phyloP scores from a whole-genome alignment of 352 stramenopile genomes.

The Phytopythium vexans region DNA sequence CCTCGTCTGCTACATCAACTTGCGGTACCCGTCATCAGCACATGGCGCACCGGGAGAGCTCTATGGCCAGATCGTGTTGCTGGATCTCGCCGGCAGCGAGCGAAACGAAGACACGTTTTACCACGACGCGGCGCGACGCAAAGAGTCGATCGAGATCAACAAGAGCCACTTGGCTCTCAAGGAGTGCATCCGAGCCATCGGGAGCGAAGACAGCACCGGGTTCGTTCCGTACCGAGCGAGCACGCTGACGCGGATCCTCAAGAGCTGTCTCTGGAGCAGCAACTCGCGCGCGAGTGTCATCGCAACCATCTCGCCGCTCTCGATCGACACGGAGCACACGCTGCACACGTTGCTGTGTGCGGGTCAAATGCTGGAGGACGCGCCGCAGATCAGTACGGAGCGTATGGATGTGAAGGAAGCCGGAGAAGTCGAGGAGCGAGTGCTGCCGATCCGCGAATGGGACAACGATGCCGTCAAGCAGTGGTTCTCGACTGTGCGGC shows the following conservation, averaged over 20 bases:
- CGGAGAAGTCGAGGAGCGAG: constrained; percentile 25
- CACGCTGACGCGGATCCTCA: constrained; percentile 73
- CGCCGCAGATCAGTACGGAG: constrained; percentile 46
- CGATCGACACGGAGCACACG: constrained; percentile 74
- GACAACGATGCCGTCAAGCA: constrained; percentile 42
- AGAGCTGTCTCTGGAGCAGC: constrained; percentile 61
- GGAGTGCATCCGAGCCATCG: constrained; percentile 75
- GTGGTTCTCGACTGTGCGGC: constrained; percentile 50
- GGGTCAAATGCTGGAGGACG: constrained; percentile 65
- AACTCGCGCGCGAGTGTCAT: constrained; percentile 70
- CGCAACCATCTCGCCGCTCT: constrained; percentile 74
- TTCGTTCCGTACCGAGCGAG: constrained; percentile 71
- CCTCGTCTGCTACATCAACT: constrained; percentile 62
- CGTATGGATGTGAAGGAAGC: constrained; percentile 47
- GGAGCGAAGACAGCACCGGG: constrained; percentile 41
- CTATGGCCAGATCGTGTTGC: constrained; percentile 45
- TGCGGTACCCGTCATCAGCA: constrained; percentile 19
- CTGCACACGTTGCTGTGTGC: constrained; percentile 72
- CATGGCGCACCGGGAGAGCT: constrained; percentile 18
- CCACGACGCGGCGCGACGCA: constrained; percentile 64
- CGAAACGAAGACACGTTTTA: constrained; percentile 79
- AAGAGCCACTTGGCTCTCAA: constrained; percentile 81
- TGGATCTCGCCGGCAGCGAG: constrained; percentile 76
- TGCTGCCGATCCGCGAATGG: constrained; percentile 60
- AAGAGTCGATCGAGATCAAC: constrained; percentile 84